Conservation (phyloP, 2,329 filamentous ascomycete species). For the Juglanconis oblonga region DNA sequence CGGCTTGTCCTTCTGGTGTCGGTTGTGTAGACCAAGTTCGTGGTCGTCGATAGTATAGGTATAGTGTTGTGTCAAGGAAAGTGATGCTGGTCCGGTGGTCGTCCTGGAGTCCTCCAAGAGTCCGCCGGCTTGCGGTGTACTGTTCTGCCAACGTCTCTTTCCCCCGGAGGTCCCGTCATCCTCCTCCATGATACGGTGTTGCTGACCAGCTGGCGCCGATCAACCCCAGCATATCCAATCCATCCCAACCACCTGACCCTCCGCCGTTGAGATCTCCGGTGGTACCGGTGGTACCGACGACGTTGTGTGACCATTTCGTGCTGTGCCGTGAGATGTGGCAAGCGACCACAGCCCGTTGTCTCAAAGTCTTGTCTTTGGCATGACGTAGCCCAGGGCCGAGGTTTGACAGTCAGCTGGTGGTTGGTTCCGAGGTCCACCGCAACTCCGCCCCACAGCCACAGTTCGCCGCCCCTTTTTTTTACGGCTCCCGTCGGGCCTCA, state of each 20-base stretch:
- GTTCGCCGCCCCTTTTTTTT: background rate
- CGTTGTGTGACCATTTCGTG: conserved; percentile 18
- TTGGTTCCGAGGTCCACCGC: conserved; percentile 8
- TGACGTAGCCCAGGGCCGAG: conserved; percentile 6
- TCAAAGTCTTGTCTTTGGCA: background rate
- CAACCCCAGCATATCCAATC: conserved; percentile 6
- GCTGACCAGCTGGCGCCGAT: conserved; percentile 14
- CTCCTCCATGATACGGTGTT: background rate
- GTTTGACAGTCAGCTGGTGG: conserved; percentile 1
- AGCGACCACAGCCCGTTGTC: conserved; percentile 4
- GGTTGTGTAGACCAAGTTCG: background rate
- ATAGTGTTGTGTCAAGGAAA: conserved; percentile 1
- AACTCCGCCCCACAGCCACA: conserved; percentile 11
- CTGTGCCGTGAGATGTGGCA: background rate
- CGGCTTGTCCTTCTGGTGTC: background rate
- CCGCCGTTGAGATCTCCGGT: conserved; percentile 12
- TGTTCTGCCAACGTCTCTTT: background rate
- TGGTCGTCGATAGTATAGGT: background rate
- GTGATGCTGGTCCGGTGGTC: background rate
- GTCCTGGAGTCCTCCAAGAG: background rate
- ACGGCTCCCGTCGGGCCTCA: background rate
- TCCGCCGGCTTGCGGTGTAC: background rate
- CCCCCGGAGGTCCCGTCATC: background rate
- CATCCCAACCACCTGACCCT: background rate
- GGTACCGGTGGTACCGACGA: conserved; percentile 24